Evolutionary conservation across 345 rosid genomes (phyloP), one percentile per base, ranked within the genome.

Genomic region (Dimocarpus longan): DNA sequence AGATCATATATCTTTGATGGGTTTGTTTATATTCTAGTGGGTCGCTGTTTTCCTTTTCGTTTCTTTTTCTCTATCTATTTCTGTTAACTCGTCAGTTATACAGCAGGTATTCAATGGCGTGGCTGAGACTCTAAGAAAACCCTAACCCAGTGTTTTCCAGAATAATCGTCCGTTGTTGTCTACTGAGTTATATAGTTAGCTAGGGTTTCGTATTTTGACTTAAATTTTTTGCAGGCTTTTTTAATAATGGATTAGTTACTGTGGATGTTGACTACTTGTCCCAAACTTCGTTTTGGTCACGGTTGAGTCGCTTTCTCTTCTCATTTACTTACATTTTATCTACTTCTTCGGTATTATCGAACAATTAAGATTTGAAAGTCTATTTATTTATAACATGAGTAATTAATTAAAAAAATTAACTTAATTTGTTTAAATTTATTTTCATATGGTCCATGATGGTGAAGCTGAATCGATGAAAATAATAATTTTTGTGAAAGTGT

Each of bases 211-310:
- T 68, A 66, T 60, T 76, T 66, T 70, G 78, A 70, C 77, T 70
- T 71, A 78, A 9, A 9, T 59, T 44, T 26, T 68, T 43, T 80
- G 75, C 81, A 79, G 86, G 77, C 79, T 84, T 81, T 78, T 80
- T 80, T 44, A 70, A 78, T 63, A 48, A 79, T 71, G 70, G 11
- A 71, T 52, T 18, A 60, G 78, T 74, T 66, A 70, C 81, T 74
- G 72, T 83, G 70, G 86, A 78, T 78, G 83, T 86, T 78, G 89
- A 86, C 84, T 50, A 63, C 40, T 63, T 75, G 9, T 70, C 59
- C 66, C 56, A 48, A 78, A 63, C 71, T 56, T 81, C 52, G 78
- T 76, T 68, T 75, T 21, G 21, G 74, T 59, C 77, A 76, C 77
- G 42, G 73, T 70, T 77, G 62, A 24, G 76, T 81, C 68, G 71